phyloP scores from a whole-genome alignment of 1,284 basidiomycete species.

The Rhodotorula sp. region DNA sequence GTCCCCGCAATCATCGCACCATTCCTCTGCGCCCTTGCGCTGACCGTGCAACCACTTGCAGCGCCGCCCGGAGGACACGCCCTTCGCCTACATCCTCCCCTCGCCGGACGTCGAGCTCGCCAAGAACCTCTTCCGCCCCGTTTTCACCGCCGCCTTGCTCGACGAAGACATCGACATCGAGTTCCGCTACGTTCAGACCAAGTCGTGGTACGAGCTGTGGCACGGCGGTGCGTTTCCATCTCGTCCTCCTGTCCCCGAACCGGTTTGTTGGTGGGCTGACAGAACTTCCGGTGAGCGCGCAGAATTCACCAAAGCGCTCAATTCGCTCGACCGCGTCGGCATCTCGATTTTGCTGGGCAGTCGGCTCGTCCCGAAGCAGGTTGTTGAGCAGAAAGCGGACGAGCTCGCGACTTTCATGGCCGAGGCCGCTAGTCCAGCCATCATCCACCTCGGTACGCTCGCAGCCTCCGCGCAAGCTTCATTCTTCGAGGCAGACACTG shows the following conservation, averaged over 20 bases:
- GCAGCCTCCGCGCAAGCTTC: background rate
- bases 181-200: background rate
- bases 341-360: conserved; percentile 23
- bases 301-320: conserved; percentile 17
- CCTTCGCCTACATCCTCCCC: conserved; percentile 31
- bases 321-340: conserved; percentile 20
- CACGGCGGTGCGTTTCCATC: conserved; percentile 13
- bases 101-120: conserved; percentile 6
- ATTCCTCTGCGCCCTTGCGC: background rate
- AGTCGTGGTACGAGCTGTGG: conserved; percentile 21
- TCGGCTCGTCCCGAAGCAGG: conserved; percentile 14
- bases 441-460: conserved; percentile 26
- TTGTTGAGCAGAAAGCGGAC: conserved; percentile 15
- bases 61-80: conserved; percentile 4
- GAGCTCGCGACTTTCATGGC: conserved; percentile 16
- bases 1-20: background rate
- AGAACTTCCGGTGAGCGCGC: background rate
- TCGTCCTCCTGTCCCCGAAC: too few relatives aligned
- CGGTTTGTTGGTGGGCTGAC: too few relatives aligned
- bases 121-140: conserved; percentile 6
- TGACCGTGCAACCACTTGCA: background rate
- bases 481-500: background rate
- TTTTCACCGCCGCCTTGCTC: background rate
- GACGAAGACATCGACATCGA: conserved; percentile 4
- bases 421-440: background rate